Conservation (phyloP, 805 yeast genomes). For the Lachancea mirantina region DNA sequence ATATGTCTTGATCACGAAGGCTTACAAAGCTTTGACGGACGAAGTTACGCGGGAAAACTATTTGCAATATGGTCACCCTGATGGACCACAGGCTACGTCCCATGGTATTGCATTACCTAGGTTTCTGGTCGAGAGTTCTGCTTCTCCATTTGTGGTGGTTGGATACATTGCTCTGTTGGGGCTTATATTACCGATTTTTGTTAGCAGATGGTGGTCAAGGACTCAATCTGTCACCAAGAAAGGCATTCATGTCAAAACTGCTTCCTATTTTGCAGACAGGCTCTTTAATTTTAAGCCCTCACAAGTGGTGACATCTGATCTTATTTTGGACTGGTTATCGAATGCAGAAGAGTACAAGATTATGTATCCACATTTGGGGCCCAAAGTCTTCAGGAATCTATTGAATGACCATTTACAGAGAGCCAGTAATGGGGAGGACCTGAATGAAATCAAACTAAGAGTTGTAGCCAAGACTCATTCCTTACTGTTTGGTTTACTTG, state of each 20-base stretch:
- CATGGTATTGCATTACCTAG: conserved; percentile 96
- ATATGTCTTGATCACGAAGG: conserved; percentile 78
- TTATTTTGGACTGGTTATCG: conserved; percentile 52
- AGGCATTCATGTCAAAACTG: conserved; percentile 81
- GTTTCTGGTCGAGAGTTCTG: conserved; percentile 77
- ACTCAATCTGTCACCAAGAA: conserved; percentile 73
- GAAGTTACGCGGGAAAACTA: conserved; percentile 76
- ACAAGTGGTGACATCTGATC: conserved; percentile 47
- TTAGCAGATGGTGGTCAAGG: conserved; percentile 85
- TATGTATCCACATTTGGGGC: conserved; percentile 35
- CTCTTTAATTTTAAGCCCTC: conserved; percentile 71
- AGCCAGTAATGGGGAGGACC: conserved; percentile 32
- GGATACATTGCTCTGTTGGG: conserved; percentile 69
- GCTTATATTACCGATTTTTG: conserved; percentile 67
- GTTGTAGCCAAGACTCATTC: conserved; percentile 58
- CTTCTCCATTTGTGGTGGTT: conserved; percentile 54
- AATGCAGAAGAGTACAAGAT: conserved; percentile 58
- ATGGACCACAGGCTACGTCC: conserved; percentile 83
- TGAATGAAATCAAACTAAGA: conserved; percentile 37
- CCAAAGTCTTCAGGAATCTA: conserved; percentile 43
- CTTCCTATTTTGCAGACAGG: conserved; percentile 63
- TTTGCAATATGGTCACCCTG: conserved; percentile 91
- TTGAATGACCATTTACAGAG: conserved; percentile 57
- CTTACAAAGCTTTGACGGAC: conserved; percentile 92
- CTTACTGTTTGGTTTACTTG: conserved; percentile 65